phyloP scores from a whole-genome alignment of 164 flowering plant species.

The Annona squamosa region DNA sequence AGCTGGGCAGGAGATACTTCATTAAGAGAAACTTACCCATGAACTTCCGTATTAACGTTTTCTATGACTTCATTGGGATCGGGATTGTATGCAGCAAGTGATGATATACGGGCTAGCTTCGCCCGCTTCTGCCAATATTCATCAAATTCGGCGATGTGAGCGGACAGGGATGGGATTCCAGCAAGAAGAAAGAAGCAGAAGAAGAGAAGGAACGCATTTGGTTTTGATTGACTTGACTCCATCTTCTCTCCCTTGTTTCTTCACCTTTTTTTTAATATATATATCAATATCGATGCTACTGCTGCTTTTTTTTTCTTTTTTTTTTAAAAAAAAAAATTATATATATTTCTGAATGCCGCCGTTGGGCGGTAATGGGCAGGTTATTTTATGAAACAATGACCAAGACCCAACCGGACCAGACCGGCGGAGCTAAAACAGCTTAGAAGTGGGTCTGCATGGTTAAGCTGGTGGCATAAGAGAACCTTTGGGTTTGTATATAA shows the following conservation, averaged over 20 bases:
- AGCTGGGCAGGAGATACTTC: too few relatives aligned
- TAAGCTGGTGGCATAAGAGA: too few relatives aligned
- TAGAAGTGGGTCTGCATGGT: neutral
- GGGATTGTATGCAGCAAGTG: slow-evolving; percentile 7
- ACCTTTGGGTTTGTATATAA: too few relatives aligned
- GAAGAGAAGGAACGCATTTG: neutral
- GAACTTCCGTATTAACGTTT: slow-evolving; percentile 4
- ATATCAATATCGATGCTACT: neutral
- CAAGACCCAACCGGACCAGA: neutral
- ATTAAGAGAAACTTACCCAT: neutral
- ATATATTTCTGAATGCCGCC: neutral
- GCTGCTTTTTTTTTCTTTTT: neutral
- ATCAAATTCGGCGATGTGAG: slow-evolving; percentile 6
- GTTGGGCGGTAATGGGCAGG: neutral
- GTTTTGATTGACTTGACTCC: neutral
- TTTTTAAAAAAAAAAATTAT: too few relatives aligned
- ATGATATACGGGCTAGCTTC: neutral
- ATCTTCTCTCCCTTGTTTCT: neutral
- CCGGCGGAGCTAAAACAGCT: neutral
- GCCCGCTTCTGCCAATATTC: slow-evolving; percentile 10
- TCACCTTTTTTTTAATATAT: too few relatives aligned
- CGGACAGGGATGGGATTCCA: neutral
- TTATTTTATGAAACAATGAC: neutral
- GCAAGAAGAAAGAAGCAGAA: neutral
- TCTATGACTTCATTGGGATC: slow-evolving; percentile 8